Evolutionary conservation across 345 rosid species (phyloP).

Genomic region (Sonneratia caseolaris): DNA sequence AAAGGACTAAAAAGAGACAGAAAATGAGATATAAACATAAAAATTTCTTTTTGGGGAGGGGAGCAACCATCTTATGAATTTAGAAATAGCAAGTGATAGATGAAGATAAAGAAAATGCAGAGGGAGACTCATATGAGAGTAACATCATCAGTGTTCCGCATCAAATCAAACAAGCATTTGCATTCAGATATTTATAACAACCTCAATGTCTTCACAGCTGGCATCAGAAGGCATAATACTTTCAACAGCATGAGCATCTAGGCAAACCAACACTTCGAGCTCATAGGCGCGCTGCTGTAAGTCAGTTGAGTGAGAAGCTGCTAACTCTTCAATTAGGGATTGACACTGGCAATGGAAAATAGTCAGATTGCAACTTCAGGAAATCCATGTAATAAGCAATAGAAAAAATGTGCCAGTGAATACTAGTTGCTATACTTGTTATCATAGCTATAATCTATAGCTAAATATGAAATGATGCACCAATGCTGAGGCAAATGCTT

Average conservation of each 20-base stretch:
- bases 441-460: not conserved
- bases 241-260: constrained; percentile 62
- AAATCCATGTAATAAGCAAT: not conserved
- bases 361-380: not conserved
- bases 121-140: not conserved
- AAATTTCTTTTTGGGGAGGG: not conserved
- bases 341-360: constrained; percentile 58
- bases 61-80: not conserved
- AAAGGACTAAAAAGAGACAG: not conserved
- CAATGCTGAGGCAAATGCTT: not conserved
- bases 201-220: constrained; percentile 97
- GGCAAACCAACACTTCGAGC: constrained; percentile 61
- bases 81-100: not conserved
- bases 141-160: not conserved
- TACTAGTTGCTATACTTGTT: not conserved
- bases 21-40: not conserved
- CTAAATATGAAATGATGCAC: not conserved
- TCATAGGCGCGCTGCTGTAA: constrained; percentile 98
- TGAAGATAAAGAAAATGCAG: not conserved
- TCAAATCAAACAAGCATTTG: not conserved
- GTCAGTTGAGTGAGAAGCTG: constrained; percentile 94
- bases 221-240: constrained; percentile 73
- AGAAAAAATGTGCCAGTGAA: not conserved
- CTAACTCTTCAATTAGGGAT: constrained; percentile 73
- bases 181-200: constrained; percentile 8